Evolutionary conservation across 495 filamentous ascomycete species (phyloP), one percentile per base, ranked within the genome.

Genomic region (Aspergillus olivimuriae): DNA sequence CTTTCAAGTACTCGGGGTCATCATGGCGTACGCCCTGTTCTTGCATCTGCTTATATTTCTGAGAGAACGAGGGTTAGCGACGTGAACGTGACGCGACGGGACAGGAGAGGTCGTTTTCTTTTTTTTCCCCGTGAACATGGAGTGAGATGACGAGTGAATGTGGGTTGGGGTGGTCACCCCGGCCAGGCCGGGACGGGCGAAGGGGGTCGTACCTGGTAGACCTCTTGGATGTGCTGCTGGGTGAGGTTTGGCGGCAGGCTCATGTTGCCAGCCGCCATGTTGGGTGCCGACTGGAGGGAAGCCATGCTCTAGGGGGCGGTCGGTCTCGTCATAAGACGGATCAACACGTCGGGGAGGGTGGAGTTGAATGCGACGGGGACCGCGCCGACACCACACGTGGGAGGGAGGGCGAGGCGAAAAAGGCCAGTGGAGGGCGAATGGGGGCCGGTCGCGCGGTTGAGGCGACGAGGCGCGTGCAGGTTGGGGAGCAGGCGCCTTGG

Each of bases 31-130:
- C 80, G 26, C 86, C 86, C 46, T 81, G 71, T 20, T 79, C 69
- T 70, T 86, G 85, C 81, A 95, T 82, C 61, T 86, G 81, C 49
- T 84, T 79, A 56, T 77, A 91, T 66, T 84, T 88, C 88, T 94
- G 26, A 17, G 22, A 22, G 10, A 16, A 19, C 17, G n/a, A 19
- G 15, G n/a, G 42, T 47, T 42, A 34, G 34, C 39, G 15, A 54
- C 43, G 18, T n/a, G n/a, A n/a, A n/a, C n/a, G n/a, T n/a, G n/a
- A n/a, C n/a, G n/a, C n/a, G n/a, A n/a, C n/a, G n/a, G n/a, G n/a
- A n/a, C n/a, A n/a, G n/a, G n/a, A n/a, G n/a, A n/a, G n/a, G n/a
- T n/a, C n/a, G n/a, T n/a, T n/a, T n/a, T n/a, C n/a, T n/a, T n/a
- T n/a, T n/a, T n/a, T n/a, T n/a, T n/a, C n/a, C n/a, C n/a, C n/a